Base-by-base conservation (phyloP, 768 basidiomycete species). In the Cystoderma amianthinum region DNA sequence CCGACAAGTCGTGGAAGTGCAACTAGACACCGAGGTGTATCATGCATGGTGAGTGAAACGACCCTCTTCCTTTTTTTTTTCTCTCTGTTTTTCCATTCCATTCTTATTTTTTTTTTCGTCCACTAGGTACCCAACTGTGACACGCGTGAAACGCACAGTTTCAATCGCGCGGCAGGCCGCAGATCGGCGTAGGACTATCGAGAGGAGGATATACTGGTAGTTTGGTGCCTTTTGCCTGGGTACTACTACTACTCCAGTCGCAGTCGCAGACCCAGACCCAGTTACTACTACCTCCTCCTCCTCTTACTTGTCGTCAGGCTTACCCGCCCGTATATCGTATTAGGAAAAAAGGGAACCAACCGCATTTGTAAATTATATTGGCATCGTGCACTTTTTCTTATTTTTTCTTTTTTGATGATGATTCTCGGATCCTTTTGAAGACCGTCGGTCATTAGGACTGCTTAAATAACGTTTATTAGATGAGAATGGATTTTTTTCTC, bases 1-100 rank as follows among this genome's bases (percentile, higher is more conserved):
- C 40, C 82, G 86, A 43, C 84, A 86, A 65, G 72, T 90, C 49
- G 64, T 92, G 46, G 84, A 89, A 55, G 82, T 92, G 21, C 87
- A 85, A 55, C 75, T 92, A 43, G 85, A 89, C 44, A 67, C 69
- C 20, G 78, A 84, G 42, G 54, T 86, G 42, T 84, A 81, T 72
- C 64, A 82, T 42, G 80, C 82, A 33, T 84, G 78, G 80, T 82
- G 47, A 44, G 60, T 54, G n/a, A n/a, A n/a, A n/a, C n/a, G n/a
- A n/a, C n/a, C n/a, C n/a, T n/a, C n/a, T n/a, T n/a, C n/a, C n/a
- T n/a, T n/a, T n/a, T n/a, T n/a, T n/a, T n/a, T n/a, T n/a, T 24
- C 10, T 43, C 19, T 16, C 22, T 25, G 7, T 19, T 23, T 24
- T 35, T 2, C 15, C 39, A 41, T 4, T 23, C 37, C 17, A 16